Percentiles rank a stretch among this genome's conserved stretches.
phyloP scores from a whole-genome alignment of 2,329 filamentous ascomycete species.

The Monosporascus sp. region DNA sequence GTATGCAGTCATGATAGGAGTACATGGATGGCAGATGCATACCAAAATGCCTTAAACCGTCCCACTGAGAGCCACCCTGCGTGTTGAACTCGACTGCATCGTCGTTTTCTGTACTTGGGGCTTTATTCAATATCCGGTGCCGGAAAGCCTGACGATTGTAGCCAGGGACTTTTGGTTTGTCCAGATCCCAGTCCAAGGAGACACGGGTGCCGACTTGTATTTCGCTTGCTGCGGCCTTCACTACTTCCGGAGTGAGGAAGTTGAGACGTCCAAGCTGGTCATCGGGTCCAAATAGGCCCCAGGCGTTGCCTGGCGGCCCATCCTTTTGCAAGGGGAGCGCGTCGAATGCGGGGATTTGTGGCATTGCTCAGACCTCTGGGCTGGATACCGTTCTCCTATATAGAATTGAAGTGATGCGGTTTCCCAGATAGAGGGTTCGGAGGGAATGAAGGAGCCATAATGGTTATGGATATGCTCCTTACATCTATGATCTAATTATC shows the following conservation, averaged over 20 bases:
- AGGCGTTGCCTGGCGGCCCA: constrained; percentile 41
- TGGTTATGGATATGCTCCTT: background rate
- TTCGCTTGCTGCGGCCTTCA: constrained; percentile 37
- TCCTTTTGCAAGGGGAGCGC: constrained; percentile 37
- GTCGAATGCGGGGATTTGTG: constrained; percentile 23
- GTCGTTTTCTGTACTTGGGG: constrained; percentile 23
- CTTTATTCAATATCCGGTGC: constrained; percentile 4
- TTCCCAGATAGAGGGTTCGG: too few relatives aligned
- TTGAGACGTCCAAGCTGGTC: constrained; percentile 47
- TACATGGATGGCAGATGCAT: constrained; percentile 1
- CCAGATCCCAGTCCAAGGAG: constrained; percentile 35
- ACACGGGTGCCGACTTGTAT: constrained; percentile 36
- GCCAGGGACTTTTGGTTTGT: constrained; percentile 17
- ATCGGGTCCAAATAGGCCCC: constrained; percentile 40
- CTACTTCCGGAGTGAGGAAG: constrained; percentile 40
- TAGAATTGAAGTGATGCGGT: too few relatives aligned
- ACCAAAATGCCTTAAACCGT: constrained; percentile 32
- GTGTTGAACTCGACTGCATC: constrained; percentile 32
- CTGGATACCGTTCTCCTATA: too few relatives aligned
- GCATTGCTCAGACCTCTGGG: background rate
- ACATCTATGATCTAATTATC: background rate
- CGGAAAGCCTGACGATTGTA: constrained; percentile 9
- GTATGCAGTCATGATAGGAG: background rate
- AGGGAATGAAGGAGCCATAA: background rate
- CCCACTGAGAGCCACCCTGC: constrained; percentile 32